Base-by-base conservation (phyloP, 139 green algal genomes). In the Diplosphaera chodatii region DNA sequence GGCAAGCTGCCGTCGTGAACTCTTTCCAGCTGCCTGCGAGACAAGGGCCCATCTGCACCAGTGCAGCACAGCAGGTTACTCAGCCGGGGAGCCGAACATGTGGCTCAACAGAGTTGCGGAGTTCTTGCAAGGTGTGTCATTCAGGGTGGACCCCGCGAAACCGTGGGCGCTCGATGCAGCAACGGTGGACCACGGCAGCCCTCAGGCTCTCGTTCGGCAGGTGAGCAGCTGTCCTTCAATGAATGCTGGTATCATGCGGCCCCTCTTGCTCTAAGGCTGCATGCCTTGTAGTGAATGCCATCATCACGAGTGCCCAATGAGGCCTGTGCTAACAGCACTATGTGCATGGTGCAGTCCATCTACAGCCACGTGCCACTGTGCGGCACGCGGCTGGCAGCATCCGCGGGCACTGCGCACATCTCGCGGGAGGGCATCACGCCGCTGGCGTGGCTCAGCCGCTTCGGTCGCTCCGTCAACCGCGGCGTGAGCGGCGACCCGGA, bases 171-270 rank as follows among this genome's bases (percentile, higher is more conserved):
- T 88, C 31, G 21, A 30, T 0, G 15, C 21, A 0, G 83, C 83
- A 0, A 79, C 72, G 3, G 75, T 88, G 8, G 77, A 84, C 31
- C 83, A 88, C 68, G 83, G 83, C 34, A 74, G 63, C 3, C 56
- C 78, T 0, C 34, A 59, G 0, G 68, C 71, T 10, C 80, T 88
- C n/a, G 75, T 88, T n/a, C 75, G 80, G 21, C 80, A 88, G 71
- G 81, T 81, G 0, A 31, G 85, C 15, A n/a, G n/a, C n/a, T n/a
- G n/a, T n/a, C n/a, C n/a, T n/a, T n/a, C n/a, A n/a, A n/a, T n/a
- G n/a, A n/a, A n/a, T n/a, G n/a, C n/a, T n/a, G n/a, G n/a, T n/a
- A n/a, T n/a, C n/a, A n/a, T n/a, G n/a, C n/a, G n/a, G n/a, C n/a
- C n/a, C n/a, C n/a, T n/a, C n/a, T n/a, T n/a, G n/a, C n/a, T n/a